Percentiles rank a stretch among this genome's conserved stretches.
These are phyloP conservation scores for Carex scoparia DNA, from an alignment of 176 grass and related monocot species.

Conservation along the genomic window DNA sequence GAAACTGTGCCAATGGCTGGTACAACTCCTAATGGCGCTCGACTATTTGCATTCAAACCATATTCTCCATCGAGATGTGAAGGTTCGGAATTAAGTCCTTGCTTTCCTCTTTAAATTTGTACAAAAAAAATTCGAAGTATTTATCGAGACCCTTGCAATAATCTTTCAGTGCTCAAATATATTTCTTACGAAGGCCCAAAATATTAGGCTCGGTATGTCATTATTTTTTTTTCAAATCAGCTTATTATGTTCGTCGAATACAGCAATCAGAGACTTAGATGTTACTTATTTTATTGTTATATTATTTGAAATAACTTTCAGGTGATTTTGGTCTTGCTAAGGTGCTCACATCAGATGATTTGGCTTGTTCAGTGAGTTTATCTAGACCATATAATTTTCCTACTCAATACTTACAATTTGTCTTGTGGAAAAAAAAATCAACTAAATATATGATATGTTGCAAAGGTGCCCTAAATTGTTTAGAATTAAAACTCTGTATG, in stretches of 20 bases:
- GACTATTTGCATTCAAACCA: conserved; percentile 85
- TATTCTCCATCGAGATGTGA: conserved; percentile 96
- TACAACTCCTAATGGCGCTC: conserved; percentile 86
- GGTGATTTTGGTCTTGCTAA: conserved; percentile 98
- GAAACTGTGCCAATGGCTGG: conserved; percentile 82
- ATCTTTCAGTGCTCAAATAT: conserved; percentile 90
- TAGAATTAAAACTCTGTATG: not conserved
- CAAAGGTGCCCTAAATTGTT: not conserved
- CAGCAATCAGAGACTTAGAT: conserved; percentile 3
- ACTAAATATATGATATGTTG: not conserved
- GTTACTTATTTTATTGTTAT: conserved; percentile 10
- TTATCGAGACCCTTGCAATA: conserved; percentile 23
- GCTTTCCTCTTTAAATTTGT: conserved; percentile 5
- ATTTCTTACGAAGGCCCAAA: conserved; percentile 88
- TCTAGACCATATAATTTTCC: not conserved
- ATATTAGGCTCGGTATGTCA: conserved; percentile 73
- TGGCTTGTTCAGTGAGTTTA: conserved; percentile 83
- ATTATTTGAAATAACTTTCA: conserved; percentile 31
- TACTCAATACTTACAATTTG: not conserved
- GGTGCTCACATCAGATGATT: conserved; percentile 81
- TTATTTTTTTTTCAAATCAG: not conserved
- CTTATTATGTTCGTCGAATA: not conserved
- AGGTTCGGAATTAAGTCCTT: conserved; percentile 43
- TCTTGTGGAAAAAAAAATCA: not conserved
- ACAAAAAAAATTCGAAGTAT: not conserved